phyloP scores from a whole-genome alignment of 2,329 filamentous ascomycete genomes.

The Exutisphaerella laricina region DNA sequence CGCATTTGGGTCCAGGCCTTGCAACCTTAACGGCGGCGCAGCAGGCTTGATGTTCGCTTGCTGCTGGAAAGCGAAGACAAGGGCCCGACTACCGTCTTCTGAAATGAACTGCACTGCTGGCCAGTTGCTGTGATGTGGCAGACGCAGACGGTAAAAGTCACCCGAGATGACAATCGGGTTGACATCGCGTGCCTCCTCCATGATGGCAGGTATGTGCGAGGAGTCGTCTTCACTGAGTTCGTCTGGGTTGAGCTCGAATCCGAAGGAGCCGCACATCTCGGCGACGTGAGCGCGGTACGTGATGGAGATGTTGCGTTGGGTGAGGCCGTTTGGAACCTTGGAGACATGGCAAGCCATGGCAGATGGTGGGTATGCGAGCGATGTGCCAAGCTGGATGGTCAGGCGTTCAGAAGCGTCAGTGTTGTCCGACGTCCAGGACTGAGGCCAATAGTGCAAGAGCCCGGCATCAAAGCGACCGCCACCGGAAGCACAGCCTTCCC shows the following conservation, averaged over 20 bases:
- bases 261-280: constrained; percentile 64
- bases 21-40: constrained; percentile 49
- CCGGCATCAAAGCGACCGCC: constrained; percentile 61
- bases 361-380: constrained; percentile 56
- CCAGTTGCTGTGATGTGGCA: constrained; percentile 57
- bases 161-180: constrained; percentile 56
- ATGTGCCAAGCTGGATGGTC: constrained; percentile 59
- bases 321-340: constrained; percentile 55
- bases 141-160: constrained; percentile 54
- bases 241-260: constrained; percentile 56
- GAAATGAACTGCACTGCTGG: constrained; percentile 57
- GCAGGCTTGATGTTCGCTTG: constrained; percentile 49
- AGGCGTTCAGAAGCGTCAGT: constrained; percentile 59
- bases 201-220: constrained; percentile 49
- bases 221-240: constrained; percentile 49
- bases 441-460: constrained; percentile 59
- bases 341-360: constrained; percentile 63
- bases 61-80: constrained; percentile 59
- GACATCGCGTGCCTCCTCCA: constrained; percentile 50
- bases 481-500: constrained; percentile 61
- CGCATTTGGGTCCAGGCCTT: constrained; percentile 52
- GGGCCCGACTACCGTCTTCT: constrained; percentile 45
- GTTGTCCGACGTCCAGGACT: constrained; percentile 61
- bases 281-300: constrained; percentile 60
- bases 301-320: constrained; percentile 51